A percentile compares a stretch with the other conserved stretches of the same genome.
phyloP scores from a whole-genome alignment of 345 rosid genomes.

The Gynandropsis gynandra region DNA sequence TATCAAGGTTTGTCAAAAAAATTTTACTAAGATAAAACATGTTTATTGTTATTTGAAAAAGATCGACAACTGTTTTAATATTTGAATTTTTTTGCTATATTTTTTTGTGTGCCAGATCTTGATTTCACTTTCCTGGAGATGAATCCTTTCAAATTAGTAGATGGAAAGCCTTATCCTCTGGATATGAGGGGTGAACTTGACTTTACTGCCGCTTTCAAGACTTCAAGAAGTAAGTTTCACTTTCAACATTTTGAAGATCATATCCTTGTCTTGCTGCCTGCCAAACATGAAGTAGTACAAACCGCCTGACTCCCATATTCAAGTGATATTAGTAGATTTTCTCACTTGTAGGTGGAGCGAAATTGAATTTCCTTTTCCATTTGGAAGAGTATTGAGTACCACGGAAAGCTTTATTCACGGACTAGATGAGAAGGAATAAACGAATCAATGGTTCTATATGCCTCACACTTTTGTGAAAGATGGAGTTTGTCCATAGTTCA shows the following conservation, averaged over 20 bases:
- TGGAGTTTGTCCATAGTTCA: too few relatives aligned
- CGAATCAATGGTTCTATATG: too few relatives aligned
- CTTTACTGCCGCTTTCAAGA: constrained; percentile 95
- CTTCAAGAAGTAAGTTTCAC: constrained; percentile 66
- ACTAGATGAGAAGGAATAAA: constrained; percentile 83
- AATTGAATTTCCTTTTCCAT: constrained; percentile 88
- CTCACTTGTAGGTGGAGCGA: constrained; percentile 66
- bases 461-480: too few relatives aligned
- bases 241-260: background rate
- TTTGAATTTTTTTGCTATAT: constrained; percentile 7
- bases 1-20: constrained; percentile 52
- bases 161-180: constrained; percentile 91
- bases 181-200: constrained; percentile 99
- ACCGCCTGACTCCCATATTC: background rate
- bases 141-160: constrained; percentile 90
- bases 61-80: background rate
- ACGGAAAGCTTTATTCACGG: constrained; percentile 85
- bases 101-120: constrained; percentile 44
- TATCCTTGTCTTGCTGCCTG: background rate
- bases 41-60: background rate
- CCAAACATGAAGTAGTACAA: too few relatives aligned
- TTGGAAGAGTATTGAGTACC: constrained; percentile 91
- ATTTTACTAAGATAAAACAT: background rate
- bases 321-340: constrained; percentile 12
- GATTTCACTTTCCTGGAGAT: constrained; percentile 98